A percentile compares a stretch with the other conserved stretches of the same genome.
phyloP scores from a whole-genome alignment of 176 grass and related monocot species.

The Pharus latifolius region DNA sequence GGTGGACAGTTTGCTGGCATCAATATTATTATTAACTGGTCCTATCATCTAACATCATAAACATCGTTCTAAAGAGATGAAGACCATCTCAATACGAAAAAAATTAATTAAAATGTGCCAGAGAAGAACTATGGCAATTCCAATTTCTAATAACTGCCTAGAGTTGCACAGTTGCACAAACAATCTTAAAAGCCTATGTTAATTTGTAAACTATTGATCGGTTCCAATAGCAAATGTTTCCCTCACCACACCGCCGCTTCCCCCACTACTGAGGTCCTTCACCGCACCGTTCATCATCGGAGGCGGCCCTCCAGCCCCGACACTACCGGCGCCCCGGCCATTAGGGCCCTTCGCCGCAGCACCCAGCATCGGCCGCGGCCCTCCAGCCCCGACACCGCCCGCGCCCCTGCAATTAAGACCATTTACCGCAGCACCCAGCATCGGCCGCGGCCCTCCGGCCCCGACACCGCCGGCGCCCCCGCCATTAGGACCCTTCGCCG shows the following conservation, averaged over 20 bases:
- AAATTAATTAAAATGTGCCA: neutral
- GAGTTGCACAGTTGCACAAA: no score
- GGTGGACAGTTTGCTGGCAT: neutral
- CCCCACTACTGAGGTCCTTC: no score
- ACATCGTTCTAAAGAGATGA: neutral
- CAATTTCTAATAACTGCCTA: neutral
- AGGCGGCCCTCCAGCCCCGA: no score
- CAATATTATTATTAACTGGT: neutral
- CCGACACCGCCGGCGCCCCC: neutral
- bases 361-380: no score
- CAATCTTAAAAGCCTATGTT: neutral
- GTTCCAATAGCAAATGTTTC: slow-evolving; percentile 8
- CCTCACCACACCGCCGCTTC: slow-evolving; percentile 17
- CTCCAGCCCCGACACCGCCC: no score
- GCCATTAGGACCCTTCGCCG: slow-evolving; percentile 2
- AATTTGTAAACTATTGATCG: neutral
- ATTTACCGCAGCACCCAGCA: neutral
- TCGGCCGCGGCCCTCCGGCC: neutral
- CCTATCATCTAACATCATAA: neutral
- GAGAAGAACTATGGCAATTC: neutral
- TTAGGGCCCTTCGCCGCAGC: no score
- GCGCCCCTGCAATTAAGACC: no score
- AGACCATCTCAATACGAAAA: neutral
- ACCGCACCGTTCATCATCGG: no score
- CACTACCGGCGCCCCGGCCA: no score